Conservation (phyloP, 2,329 filamentous ascomycete species). For the Sarocladium kiliense region DNA sequence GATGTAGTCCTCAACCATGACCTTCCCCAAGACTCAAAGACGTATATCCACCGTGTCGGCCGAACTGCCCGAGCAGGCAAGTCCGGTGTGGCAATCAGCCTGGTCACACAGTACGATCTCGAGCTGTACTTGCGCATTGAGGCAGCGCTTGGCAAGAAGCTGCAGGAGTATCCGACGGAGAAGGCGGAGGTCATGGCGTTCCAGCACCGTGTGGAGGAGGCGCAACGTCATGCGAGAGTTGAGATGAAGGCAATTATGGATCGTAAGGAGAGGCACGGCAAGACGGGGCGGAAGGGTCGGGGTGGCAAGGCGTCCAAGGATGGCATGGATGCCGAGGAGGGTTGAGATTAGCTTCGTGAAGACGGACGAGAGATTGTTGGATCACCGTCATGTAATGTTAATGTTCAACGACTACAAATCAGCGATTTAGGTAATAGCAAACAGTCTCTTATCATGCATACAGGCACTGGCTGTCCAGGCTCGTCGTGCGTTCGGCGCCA, state of each 20-base stretch:
- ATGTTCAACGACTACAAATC: slow-evolving; percentile 8
- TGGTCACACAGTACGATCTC: slow-evolving; percentile 85
- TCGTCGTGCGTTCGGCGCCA: no score
- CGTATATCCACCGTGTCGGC: slow-evolving; percentile 85
- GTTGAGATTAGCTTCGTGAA: slow-evolving; percentile 33
- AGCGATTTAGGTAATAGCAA: neutral
- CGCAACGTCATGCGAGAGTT: slow-evolving; percentile 70
- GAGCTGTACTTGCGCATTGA: slow-evolving; percentile 80
- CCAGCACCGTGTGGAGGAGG: slow-evolving; percentile 71
- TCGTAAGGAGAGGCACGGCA: slow-evolving; percentile 51
- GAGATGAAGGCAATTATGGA: slow-evolving; percentile 81
- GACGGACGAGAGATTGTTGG: neutral
- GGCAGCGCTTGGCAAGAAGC: slow-evolving; percentile 71
- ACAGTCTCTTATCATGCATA: no score
- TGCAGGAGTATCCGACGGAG: slow-evolving; percentile 61
- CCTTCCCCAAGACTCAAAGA: slow-evolving; percentile 78
- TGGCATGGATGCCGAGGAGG: slow-evolving; percentile 73
- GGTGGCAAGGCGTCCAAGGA: slow-evolving; percentile 43
- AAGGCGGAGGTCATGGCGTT: slow-evolving; percentile 86
- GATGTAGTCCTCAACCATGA: slow-evolving; percentile 85
- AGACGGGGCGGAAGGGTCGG: slow-evolving; percentile 35
- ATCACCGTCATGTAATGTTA: slow-evolving; percentile 4
- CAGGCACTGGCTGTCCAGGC: no score
- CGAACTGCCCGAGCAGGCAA: slow-evolving; percentile 85
- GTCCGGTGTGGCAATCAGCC: slow-evolving; percentile 70